Conservation (phyloP, 148 eudicot species). For the Rhododendron vialii region DNA sequence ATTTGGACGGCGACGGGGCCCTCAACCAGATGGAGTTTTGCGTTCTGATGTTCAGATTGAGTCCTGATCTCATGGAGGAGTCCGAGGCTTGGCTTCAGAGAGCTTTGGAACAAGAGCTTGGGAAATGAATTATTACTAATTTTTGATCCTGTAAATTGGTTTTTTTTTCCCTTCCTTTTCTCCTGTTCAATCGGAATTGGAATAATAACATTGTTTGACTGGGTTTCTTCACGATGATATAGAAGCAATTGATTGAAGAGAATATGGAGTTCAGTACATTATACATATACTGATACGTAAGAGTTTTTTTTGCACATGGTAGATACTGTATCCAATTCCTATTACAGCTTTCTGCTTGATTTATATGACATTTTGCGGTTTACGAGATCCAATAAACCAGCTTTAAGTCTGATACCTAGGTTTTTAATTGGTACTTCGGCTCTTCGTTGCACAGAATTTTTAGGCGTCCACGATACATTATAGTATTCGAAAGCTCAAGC, state of each 20-base stretch:
- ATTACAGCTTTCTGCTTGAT: too few species aligned
- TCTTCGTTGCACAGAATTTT: not conserved
- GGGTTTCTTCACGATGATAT: not conserved
- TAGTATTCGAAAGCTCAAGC: not conserved
- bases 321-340: too few species aligned
- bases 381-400: too few species aligned
- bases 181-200: not conserved
- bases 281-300: too few species aligned
- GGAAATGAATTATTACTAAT: not conserved
- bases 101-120: conserved; percentile 16
- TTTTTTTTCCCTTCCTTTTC: not conserved
- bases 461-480: not conserved
- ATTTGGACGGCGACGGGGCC: conserved; percentile 32
- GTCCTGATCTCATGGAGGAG: conserved; percentile 30
- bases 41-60: conserved; percentile 39
- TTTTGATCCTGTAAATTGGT: not conserved
- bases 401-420: not conserved
- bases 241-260: not conserved
- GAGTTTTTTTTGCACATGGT: not conserved
- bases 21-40: conserved; percentile 37
- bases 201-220: not conserved
- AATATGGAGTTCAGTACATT: not conserved
- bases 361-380: too few species aligned
- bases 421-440: not conserved
- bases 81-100: conserved; percentile 28